Conservation (phyloP, 805 yeast species). For the Saturnispora dispora region DNA sequence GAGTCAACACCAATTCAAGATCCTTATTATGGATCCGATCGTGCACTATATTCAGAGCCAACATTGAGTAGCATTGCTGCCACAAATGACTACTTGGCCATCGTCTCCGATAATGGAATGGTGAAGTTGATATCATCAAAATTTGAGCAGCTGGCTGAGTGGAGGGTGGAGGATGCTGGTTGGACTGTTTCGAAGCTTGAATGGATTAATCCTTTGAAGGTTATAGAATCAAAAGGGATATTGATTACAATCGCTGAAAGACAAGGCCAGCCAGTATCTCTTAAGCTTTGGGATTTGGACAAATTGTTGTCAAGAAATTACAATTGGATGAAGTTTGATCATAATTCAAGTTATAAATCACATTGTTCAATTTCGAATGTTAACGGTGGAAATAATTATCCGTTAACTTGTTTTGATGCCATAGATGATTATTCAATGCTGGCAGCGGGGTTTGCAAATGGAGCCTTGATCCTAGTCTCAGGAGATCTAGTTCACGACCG, state of each 20-base stretch:
- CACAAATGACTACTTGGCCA: conserved; percentile 44
- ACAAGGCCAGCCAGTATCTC: conserved; percentile 57
- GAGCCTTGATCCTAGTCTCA: conserved; percentile 68
- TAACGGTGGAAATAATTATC: conserved; percentile 61
- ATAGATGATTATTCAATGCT: conserved; percentile 50
- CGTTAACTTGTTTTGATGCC: conserved; percentile 57
- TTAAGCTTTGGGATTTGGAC: conserved; percentile 68
- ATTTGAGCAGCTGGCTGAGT: conserved; percentile 39
- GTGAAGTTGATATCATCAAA: conserved; percentile 49
- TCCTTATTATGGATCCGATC: conserved; percentile 55
- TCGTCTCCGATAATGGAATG: conserved; percentile 45
- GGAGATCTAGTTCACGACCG: conserved; percentile 86
- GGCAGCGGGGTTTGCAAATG: conserved; percentile 78
- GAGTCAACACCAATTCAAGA: conserved; percentile 78
- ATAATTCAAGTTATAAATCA: conserved; percentile 41
- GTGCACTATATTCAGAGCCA: conserved; percentile 74
- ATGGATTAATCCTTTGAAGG: conserved; percentile 17
- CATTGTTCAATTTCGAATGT: conserved; percentile 49
- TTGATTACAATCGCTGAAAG: conserved; percentile 67
- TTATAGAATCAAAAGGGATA: conserved; percentile 21
- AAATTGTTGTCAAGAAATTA: conserved; percentile 30
- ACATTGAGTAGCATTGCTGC: conserved; percentile 56
- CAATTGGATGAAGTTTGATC: conserved; percentile 23
- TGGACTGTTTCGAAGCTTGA: conserved; percentile 53
- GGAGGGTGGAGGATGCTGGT: conserved; percentile 56